Base-by-base conservation (phyloP, 2,329 filamentous ascomycete genomes). In the Furcasterigmium sp. region DNA sequence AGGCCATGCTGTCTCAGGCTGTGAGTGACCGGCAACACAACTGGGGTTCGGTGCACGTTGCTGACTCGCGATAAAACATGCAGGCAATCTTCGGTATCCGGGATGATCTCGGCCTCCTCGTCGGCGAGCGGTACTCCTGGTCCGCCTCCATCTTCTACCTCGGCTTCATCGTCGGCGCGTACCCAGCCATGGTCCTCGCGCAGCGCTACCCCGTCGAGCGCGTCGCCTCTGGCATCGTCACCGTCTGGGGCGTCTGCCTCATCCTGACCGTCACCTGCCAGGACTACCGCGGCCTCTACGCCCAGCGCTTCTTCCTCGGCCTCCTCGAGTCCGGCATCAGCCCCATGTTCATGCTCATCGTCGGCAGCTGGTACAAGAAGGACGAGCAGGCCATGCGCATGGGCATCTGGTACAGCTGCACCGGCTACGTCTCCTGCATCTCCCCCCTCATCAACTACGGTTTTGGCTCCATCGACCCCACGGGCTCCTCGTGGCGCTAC, bases 331-430 rank as follows among this genome's bases (percentile, higher is more conserved):
- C 65, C 3, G 70, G 75, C 18, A 71, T 82, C 28, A 75, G 71
- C 1, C 78, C 78, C 0, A 73, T 73, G 36, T 79, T 78, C 46
- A 76, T 78, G 65, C 65, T 76, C 40, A 74, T 77, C 35, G 65
- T 76, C 2, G 55, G 56, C 7, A 54, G 50, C 14, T 72, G 60
- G 56, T 71, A 69, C 38, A 68, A 58, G n/a, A 64, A 67, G 37
- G 52, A 62, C 39, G 64, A 70, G 42, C 60, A 69, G 48, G 60
- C 65, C 10, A 51, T 63, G 52, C 54, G 62, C 3, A 63, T 63
- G 53, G 58, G 10, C 8, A 56, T 64, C 9, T 69, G 64, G 64
- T 69, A 68, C 47, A 71, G 51, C 32, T 65, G 59, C 46, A 69
- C 63, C 0, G 69, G 72, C 3, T 68, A 69, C 38, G 67, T 68